phyloP scores from a whole-genome alignment of 73 alveolate species.

The Symbiodinium natans region DNA sequence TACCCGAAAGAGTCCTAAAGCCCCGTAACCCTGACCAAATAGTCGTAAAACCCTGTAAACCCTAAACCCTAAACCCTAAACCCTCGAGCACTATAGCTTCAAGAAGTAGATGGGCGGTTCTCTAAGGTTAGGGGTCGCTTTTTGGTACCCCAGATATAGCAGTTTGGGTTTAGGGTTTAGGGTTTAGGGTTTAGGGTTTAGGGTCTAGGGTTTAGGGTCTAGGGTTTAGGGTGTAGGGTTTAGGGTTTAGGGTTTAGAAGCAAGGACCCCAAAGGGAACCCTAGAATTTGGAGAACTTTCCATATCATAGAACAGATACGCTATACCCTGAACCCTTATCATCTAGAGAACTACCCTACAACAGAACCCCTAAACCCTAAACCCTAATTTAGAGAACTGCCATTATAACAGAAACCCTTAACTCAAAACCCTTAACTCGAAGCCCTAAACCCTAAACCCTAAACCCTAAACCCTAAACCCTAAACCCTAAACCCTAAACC shows the following conservation, averaged over 20 bases:
- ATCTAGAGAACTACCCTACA: background rate
- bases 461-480: background rate
- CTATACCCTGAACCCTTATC: too few species aligned
- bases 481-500: background rate
- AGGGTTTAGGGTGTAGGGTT: background rate
- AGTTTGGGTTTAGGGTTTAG: background rate
- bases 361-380: background rate
- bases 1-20: too few species aligned
- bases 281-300: too few species aligned
- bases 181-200: background rate
- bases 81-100: background rate
- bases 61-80: background rate
- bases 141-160: background rate
- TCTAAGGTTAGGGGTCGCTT: background rate
- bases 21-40: too few species aligned
- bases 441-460: background rate
- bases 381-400: too few species aligned
- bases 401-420: too few species aligned
- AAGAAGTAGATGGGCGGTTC: too few species aligned
- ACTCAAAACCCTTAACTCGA: background rate
- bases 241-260: too few species aligned
- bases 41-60: too few species aligned
- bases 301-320: too few species aligned
- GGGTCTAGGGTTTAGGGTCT: background rate
- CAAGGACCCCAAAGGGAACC: too few species aligned